phyloP scores from a whole-genome alignment of 345 rosid species.

The Hirschfeldia incana region DNA sequence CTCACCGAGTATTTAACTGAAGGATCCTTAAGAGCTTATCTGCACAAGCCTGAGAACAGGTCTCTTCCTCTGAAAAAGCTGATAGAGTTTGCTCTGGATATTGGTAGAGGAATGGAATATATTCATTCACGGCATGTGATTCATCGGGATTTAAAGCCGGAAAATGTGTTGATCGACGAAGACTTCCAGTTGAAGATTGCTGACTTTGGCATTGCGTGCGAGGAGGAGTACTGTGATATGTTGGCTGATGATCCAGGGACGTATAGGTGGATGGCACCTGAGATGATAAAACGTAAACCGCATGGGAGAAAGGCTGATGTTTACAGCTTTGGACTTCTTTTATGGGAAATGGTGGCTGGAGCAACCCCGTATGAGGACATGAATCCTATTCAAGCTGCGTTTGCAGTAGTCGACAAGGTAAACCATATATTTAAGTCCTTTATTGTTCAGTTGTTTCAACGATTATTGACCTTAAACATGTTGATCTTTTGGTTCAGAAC shows the following conservation, averaged over 20 bases:
- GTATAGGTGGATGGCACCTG: constrained; percentile 99
- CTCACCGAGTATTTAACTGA: constrained; percentile 70
- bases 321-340: constrained; percentile 89
- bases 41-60: constrained; percentile 90
- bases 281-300: constrained; percentile 90
- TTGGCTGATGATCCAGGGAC: constrained; percentile 97
- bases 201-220: constrained; percentile 98
- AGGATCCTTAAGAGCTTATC: constrained; percentile 84
- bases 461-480: neutral
- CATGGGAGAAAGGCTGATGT: constrained; percentile 88
- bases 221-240: constrained; percentile 74
- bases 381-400: constrained; percentile 99
- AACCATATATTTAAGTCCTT: too few relatives aligned
- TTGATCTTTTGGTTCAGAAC: constrained; percentile 50
- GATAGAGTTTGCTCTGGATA: constrained; percentile 64
- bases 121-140: constrained; percentile 83
- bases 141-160: constrained; percentile 99
- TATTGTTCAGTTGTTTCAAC: too few relatives aligned
- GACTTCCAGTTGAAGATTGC: constrained; percentile 82
- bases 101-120: constrained; percentile 92
- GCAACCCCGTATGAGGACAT: constrained; percentile 89
- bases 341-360: constrained; percentile 98
- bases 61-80: constrained; percentile 66
- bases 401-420: constrained; percentile 97
- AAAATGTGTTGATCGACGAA: constrained; percentile 74